Base-by-base conservation (phyloP, 768 basidiomycete genomes). In the Lentinula detonsa region DNA sequence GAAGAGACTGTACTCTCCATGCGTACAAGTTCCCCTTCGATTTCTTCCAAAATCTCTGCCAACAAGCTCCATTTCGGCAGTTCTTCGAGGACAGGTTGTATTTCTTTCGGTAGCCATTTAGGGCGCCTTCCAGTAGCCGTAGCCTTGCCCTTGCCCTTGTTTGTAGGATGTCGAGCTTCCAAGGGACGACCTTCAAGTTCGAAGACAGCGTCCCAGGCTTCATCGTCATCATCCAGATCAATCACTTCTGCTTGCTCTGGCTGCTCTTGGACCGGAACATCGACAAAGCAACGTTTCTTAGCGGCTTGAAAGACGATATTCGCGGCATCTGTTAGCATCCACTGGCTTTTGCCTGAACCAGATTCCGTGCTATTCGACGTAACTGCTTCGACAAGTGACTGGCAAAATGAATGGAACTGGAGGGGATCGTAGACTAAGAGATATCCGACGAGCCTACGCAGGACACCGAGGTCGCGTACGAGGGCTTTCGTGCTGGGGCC, bases 291-390 rank as follows among this genome's bases (percentile, higher is more conserved):
- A 15, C 59, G 59, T 3, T 16, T 9, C 42, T 60, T 60, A 31
- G 59, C 59, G 9, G 45, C 80, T 63, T 84, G 82, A 70, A 98
- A 91, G 35, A 99, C 90, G 33, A 85, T 79, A 66, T 95, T 86
- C 9, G 95, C 95, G 0, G 94, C 88, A 63, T 97, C 93, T 6
- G 92, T 95, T 59, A 94, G 84, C 73, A 98, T 85, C 97, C 93
- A 93, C 3, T 89, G 91, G 3, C 87, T 83, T 57, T 84, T 83
- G 15, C 78, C 69, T 16, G 74, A 75, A 9, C 90, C 89, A 3
- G 80, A 72, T 35, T 40, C 2, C 74, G 74, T 0, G 83, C 75
- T 64, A 28, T 37, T 40, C 16, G 58, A 53, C 9, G 40, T 63
- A 84, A 84, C 79, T 3, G 88, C 85, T 1, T 83, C 85, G 43